Conservation (phyloP, 2,329 filamentous ascomycete genomes). For the Aspergillus pseudoviridinutans region DNA sequence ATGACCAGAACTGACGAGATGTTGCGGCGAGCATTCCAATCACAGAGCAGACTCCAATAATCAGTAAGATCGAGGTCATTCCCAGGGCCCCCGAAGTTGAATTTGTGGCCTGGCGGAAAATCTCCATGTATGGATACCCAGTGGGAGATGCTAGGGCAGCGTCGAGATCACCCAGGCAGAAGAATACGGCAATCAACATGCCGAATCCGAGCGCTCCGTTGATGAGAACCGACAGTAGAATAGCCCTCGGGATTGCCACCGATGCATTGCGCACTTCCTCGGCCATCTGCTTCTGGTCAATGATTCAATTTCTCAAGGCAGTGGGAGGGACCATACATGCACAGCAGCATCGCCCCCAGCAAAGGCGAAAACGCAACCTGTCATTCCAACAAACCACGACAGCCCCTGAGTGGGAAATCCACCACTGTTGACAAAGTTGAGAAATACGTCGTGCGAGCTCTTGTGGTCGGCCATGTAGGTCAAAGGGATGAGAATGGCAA, state of each 20-base stretch:
- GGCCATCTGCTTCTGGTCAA: slow-evolving; percentile 22
- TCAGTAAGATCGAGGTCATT: slow-evolving; percentile 24
- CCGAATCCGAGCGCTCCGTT: slow-evolving; percentile 35
- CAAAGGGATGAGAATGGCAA: slow-evolving; percentile 49
- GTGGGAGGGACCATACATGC: slow-evolving; percentile 26
- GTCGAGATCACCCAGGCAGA: slow-evolving; percentile 34
- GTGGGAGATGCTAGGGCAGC: slow-evolving; percentile 21
- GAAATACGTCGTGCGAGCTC: slow-evolving; percentile 43
- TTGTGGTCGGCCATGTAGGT: slow-evolving; percentile 41
- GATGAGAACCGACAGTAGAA: slow-evolving; percentile 34
- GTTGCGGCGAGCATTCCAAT: slow-evolving; percentile 41
- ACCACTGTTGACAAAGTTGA: slow-evolving; percentile 46
- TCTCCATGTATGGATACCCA: slow-evolving; percentile 34
- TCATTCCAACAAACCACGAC: slow-evolving; percentile 37
- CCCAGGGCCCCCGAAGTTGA: slow-evolving; percentile 22
- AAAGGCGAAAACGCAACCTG: slow-evolving; percentile 35
- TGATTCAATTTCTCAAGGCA: background rate
- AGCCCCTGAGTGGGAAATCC: slow-evolving; percentile 42
- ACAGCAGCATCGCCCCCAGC: slow-evolving; percentile 36
- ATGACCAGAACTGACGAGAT: slow-evolving; percentile 37
- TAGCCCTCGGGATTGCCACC: slow-evolving; percentile 32
- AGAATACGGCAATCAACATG: slow-evolving; percentile 37
- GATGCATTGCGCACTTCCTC: slow-evolving; percentile 40
- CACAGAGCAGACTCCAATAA: slow-evolving; percentile 27
- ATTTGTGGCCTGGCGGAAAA: slow-evolving; percentile 29